Evolutionary conservation across 2,329 filamentous ascomycete species (phyloP).

Genomic region (Didymella keratinophila): DNA sequence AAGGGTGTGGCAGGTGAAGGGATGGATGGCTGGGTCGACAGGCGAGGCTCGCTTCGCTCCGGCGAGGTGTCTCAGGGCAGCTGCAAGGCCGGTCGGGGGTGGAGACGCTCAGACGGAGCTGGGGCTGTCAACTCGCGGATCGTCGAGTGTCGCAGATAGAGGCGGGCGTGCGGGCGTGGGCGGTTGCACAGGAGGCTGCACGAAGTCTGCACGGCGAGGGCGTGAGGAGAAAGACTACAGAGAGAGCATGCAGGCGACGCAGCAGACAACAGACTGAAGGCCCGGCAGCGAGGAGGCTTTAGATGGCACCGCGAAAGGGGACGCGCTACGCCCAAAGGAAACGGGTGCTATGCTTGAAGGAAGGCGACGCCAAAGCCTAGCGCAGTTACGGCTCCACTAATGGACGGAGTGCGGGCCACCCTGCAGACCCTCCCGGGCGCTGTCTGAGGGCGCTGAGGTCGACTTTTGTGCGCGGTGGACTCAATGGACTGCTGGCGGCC

Average conservation of each 20-base stretch:
- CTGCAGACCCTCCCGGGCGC: conserved; percentile 27
- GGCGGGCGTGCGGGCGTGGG: conserved; percentile 26
- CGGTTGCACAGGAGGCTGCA: conserved; percentile 1
- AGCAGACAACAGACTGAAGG: conserved; percentile 4
- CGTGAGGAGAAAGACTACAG: neutral
- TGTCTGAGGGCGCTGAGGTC: conserved; percentile 17
- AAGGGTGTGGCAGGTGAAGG: conserved; percentile 33
- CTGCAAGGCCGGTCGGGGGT: conserved; percentile 41
- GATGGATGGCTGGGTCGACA: conserved; percentile 39
- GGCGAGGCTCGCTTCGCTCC: conserved; percentile 42
- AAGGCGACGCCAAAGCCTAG: conserved; percentile 28
- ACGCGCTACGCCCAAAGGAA: conserved; percentile 21
- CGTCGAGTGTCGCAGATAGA: conserved; percentile 35
- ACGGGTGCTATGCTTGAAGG: conserved; percentile 26
- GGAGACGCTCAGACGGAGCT: conserved; percentile 31
- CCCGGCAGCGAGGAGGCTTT: conserved; percentile 18
- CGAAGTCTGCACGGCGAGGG: neutral
- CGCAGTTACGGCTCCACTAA: conserved; percentile 13
- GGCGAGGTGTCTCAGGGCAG: conserved; percentile 31
- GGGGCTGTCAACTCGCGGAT: conserved; percentile 27
- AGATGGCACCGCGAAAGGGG: conserved; percentile 28
- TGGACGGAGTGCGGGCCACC: conserved; percentile 24
- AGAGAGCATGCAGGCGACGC: neutral
- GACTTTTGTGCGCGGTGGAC: neutral
- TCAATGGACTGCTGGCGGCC: neutral